Conservation (phyloP, 352 stramenopile genomes). For the Phytophthora parvispora region DNA sequence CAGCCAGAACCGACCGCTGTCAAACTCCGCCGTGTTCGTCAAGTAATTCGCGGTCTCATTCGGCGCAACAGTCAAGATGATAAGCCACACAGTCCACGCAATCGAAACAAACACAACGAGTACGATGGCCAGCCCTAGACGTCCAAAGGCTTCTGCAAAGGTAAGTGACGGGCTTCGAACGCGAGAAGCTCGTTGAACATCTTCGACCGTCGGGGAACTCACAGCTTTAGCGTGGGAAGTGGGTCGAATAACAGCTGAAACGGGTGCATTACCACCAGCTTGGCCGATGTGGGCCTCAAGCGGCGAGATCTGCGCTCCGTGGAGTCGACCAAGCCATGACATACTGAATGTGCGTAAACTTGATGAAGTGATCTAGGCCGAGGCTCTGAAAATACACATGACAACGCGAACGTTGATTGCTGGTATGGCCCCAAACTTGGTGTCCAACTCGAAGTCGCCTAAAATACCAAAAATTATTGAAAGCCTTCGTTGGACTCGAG, state of each 20-base stretch:
- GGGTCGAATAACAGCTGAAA: background rate
- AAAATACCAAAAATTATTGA: background rate
- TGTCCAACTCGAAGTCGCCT: background rate
- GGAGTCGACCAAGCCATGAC: background rate
- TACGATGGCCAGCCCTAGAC: constrained; percentile 13
- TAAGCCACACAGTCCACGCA: constrained; percentile 37
- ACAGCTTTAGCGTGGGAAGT: background rate
- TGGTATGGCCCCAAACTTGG: background rate
- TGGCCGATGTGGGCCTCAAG: background rate
- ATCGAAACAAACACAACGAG: constrained; percentile 15
- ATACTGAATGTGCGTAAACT: background rate
- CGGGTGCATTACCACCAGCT: background rate
- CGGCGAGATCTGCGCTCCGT: background rate
- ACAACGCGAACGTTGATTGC: no score
- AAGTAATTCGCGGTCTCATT: constrained; percentile 45
- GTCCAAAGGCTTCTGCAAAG: constrained; percentile 15
- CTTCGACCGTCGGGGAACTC: background rate
- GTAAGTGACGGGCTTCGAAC: background rate
- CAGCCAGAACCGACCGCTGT: constrained; percentile 50
- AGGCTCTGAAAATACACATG: no score
- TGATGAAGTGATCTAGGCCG: background rate
- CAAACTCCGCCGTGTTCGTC: constrained; percentile 44
- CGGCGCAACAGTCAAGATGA: constrained; percentile 33
- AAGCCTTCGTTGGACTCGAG: no score
- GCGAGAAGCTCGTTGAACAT: background rate